Evolutionary conservation across 2,329 filamentous ascomycete genomes (phyloP).

Genomic region (Colletotrichum cordylinicola): DNA sequence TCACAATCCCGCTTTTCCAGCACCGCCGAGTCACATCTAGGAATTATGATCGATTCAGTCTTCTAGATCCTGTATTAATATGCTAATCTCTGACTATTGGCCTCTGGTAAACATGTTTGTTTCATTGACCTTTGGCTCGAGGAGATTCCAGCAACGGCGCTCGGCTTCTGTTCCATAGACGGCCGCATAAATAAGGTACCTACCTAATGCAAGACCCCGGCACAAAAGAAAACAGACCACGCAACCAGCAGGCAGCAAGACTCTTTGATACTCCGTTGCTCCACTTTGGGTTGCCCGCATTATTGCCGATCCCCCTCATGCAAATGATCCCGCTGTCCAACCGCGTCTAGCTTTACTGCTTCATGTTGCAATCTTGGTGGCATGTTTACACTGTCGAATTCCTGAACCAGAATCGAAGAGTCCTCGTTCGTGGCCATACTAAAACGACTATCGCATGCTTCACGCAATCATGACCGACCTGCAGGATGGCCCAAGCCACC

Average conservation of each 20-base stretch:
- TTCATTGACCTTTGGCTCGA: too few species aligned
- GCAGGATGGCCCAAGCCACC: background rate
- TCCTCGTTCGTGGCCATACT: rapidly evolving
- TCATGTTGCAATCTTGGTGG: rapidly evolving
- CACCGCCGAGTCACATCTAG: background rate
- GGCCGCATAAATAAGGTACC: too few species aligned
- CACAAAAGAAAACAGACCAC: background rate
- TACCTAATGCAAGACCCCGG: background rate
- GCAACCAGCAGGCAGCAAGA: background rate
- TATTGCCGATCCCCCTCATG: background rate
- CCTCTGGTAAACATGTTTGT: too few species aligned
- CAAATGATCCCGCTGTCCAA: background rate
- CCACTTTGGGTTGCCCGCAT: background rate
- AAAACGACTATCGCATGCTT: background rate
- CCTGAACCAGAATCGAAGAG: background rate
- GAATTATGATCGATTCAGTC: too few species aligned
- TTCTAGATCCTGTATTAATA: too few species aligned
- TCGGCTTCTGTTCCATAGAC: too few species aligned
- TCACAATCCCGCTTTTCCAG: background rate
- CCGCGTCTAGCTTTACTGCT: background rate
- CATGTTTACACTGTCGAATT: background rate
- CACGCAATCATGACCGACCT: background rate
- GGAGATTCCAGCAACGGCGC: too few species aligned
- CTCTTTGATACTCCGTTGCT: too few species aligned
- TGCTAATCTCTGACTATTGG: too few species aligned